phyloP scores from a whole-genome alignment of 2,329 filamentous ascomycete genomes.

The Xylariales sp. region DNA sequence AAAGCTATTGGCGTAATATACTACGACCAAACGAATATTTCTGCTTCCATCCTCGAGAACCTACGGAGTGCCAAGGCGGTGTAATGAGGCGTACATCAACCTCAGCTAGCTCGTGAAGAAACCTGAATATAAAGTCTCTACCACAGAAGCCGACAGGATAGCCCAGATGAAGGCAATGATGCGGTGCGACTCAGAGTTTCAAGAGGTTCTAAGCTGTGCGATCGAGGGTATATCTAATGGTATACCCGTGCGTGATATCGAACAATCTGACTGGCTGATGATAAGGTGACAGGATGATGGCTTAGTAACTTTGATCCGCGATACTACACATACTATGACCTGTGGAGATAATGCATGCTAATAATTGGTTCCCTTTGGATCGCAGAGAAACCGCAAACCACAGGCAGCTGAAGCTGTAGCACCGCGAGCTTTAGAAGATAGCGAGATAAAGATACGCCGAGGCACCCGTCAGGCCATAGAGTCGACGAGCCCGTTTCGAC shows the following conservation, averaged over 20 bases:
- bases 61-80: background rate
- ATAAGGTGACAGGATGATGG: conserved; percentile 19
- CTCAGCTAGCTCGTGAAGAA: conserved; percentile 24
- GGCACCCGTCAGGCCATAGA: conserved; percentile 16
- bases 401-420: conserved; percentile 18
- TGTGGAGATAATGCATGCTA: background rate
- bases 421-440: conserved; percentile 17
- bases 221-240: conserved; percentile 20
- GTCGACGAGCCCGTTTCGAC: conserved; percentile 33
- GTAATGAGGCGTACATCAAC: conserved; percentile 27
- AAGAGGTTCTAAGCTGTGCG: conserved; percentile 2
- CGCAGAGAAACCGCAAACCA: conserved; percentile 29
- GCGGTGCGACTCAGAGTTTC: conserved; percentile 13
- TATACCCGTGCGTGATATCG: conserved; percentile 25
- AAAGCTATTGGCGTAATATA: background rate
- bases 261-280: conserved; percentile 28
- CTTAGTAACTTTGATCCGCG: conserved; percentile 26
- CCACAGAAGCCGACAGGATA: conserved; percentile 9
- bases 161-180: conserved; percentile 24
- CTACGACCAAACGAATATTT: background rate
- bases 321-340: conserved; percentile 31
- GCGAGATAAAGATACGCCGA: conserved; percentile 23
- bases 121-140: conserved; percentile 9
- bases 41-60: background rate
- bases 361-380: conserved; percentile 5